phyloP scores from a whole-genome alignment of 345 rosid genomes.

The Ceriops tagal region DNA sequence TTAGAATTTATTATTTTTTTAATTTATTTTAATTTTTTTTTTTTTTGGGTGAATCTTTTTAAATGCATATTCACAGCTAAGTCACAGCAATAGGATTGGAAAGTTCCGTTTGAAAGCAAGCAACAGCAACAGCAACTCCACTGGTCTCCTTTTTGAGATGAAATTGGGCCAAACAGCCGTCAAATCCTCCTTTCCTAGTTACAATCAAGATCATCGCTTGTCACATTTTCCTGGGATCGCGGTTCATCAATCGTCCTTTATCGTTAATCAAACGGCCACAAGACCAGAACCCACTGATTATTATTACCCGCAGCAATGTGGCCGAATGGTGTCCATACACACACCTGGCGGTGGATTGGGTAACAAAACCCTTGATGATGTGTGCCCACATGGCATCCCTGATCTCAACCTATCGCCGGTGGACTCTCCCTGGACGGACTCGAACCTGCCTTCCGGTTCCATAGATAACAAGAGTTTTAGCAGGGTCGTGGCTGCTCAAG shows the following conservation, averaged over 20 bases:
- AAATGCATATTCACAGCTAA: slow-evolving; percentile 1
- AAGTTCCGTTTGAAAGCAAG: background rate
- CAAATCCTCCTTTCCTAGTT: background rate
- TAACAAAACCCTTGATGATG: background rate
- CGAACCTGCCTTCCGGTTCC: background rate
- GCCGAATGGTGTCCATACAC: background rate
- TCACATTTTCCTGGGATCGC: background rate
- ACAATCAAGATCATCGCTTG: background rate
- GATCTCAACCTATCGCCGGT: slow-evolving; percentile 28
- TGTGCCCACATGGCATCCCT: slow-evolving; percentile 12
- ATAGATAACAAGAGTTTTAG: background rate
- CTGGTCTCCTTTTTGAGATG: background rate
- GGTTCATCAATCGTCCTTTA: slow-evolving; percentile 1
- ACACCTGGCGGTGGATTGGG: background rate
- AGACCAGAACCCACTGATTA: background rate
- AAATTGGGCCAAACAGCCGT: background rate
- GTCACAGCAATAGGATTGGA: background rate
- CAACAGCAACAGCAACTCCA: no score
- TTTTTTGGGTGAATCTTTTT: no score
- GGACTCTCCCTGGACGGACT: slow-evolving; percentile 15
- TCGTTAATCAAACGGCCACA: slow-evolving; percentile 4
- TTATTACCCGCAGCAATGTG: background rate
- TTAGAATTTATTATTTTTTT: background rate
- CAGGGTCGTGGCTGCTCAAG: slow-evolving; percentile 31
- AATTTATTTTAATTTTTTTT: no score